phyloP scores from a whole-genome alignment of 2,329 filamentous ascomycete genomes.

The Aspergillus jensenii region DNA sequence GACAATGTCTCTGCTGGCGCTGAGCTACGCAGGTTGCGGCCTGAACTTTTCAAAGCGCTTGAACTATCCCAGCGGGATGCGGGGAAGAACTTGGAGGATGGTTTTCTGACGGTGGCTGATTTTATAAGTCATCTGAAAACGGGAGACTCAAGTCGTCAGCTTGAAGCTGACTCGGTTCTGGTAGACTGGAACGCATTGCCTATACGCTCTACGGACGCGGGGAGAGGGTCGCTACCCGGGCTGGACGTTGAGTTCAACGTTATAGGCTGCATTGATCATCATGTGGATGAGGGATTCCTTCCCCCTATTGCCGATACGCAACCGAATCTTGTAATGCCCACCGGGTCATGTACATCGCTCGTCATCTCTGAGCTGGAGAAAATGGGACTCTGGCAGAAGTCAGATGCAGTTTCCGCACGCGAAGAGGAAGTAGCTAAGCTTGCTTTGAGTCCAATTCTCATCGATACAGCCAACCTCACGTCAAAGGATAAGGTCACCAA shows the following conservation, averaged over 20 bases:
- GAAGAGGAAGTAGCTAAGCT: constrained; percentile 38
- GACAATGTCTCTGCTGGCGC: constrained; percentile 43
- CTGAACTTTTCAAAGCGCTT: constrained; percentile 59
- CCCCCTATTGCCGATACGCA: constrained; percentile 42
- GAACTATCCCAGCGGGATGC: constrained; percentile 41
- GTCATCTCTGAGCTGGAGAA: constrained; percentile 52
- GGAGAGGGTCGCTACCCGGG: constrained; percentile 48
- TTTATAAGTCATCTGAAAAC: constrained; percentile 27
- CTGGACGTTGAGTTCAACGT: constrained; percentile 44
- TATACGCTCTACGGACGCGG: constrained; percentile 44
- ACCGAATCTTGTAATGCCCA: constrained; percentile 54
- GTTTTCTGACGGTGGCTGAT: constrained; percentile 42
- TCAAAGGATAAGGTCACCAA: constrained; percentile 46
- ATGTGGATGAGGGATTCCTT: constrained; percentile 58
- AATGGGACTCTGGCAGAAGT: constrained; percentile 45
- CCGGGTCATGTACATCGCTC: constrained; percentile 61
- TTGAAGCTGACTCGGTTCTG: constrained; percentile 31
- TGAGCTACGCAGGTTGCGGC: constrained; percentile 55
- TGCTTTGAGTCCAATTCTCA: constrained; percentile 43
- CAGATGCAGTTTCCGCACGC: constrained; percentile 14
- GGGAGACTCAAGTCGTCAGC: constrained; percentile 1
- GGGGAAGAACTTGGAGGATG: constrained; percentile 26
- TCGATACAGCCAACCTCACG: constrained; percentile 47
- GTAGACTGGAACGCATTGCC: constrained; percentile 50
- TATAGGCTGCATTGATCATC: constrained; percentile 61